These are phyloP conservation scores for Ustanciosporium gigantosporum DNA, from an alignment of 1,284 basidiomycete genomes.

Conservation along the genomic window DNA sequence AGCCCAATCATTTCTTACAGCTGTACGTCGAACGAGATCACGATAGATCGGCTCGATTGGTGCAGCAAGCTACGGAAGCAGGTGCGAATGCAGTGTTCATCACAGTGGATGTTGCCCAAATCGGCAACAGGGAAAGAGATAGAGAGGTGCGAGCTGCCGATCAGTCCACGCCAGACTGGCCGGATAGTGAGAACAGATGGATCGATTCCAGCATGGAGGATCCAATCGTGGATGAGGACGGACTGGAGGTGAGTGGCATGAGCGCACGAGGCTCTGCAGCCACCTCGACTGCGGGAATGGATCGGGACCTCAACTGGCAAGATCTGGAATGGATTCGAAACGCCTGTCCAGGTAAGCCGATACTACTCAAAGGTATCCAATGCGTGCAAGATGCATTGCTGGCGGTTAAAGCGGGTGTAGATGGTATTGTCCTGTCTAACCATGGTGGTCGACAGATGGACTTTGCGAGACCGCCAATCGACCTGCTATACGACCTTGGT, in stretches of 20 bases:
- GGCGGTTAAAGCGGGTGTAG: conserved; percentile 63
- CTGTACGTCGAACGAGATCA: no score
- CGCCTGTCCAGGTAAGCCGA: conserved; percentile 71
- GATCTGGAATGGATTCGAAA: conserved; percentile 75
- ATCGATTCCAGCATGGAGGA: no score
- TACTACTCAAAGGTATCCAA: conserved; percentile 77
- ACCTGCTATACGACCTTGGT: conserved; percentile 8
- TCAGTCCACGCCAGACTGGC: no score
- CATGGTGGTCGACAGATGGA: conserved; percentile 62
- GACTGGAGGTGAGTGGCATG: conserved; percentile 40
- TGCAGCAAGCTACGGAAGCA: no score
- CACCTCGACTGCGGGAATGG: conserved; percentile 64
- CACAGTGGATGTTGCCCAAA: no score
- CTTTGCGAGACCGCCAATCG: conserved; percentile 17
- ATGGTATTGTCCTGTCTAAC: conserved; percentile 61
- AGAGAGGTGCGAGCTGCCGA: no score
- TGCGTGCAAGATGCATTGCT: conserved; percentile 73
- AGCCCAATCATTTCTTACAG: no score
- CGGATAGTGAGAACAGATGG: no score
- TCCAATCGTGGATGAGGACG: conserved; percentile 10
- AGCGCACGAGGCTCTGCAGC: conserved; percentile 32
- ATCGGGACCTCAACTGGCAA: conserved; percentile 63
- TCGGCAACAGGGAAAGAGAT: no score
- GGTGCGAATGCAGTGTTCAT: no score
- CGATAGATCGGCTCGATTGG: no score